phyloP scores from a whole-genome alignment of 352 stramenopile genomes.

The Globisporangium okanoganense region DNA sequence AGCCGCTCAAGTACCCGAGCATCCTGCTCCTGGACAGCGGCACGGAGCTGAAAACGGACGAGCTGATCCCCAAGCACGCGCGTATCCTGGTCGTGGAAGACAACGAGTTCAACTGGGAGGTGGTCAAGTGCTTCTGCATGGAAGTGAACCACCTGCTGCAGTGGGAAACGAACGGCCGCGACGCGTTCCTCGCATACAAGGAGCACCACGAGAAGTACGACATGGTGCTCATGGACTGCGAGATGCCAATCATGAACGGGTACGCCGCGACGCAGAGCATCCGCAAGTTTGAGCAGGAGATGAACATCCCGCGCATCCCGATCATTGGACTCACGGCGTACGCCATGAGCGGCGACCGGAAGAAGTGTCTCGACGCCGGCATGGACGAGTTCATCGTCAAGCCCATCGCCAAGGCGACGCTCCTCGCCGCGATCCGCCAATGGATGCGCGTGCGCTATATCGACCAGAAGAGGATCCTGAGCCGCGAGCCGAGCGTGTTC shows the following conservation, averaged over 20 bases:
- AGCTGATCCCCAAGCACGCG: conserved; percentile 54
- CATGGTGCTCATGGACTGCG: conserved; percentile 82
- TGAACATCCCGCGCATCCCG: conserved; percentile 65
- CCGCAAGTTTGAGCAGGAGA: conserved; percentile 60
- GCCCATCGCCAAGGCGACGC: conserved; percentile 64
- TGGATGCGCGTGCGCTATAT: conserved; percentile 80
- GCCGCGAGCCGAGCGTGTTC: conserved; percentile 30
- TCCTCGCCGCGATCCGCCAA: conserved; percentile 66
- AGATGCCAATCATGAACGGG: conserved; percentile 87
- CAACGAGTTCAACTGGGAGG: conserved; percentile 90
- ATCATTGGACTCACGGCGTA: conserved; percentile 85
- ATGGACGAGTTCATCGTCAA: conserved; percentile 90
- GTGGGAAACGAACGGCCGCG: conserved; percentile 75
- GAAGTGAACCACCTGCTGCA: conserved; percentile 79
- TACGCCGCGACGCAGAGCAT: conserved; percentile 75
- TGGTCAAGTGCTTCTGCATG: conserved; percentile 84
- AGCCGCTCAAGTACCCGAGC: conserved; percentile 37
- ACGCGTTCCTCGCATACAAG: conserved; percentile 68
- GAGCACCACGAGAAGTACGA: conserved; percentile 77
- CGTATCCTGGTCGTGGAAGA: conserved; percentile 84
- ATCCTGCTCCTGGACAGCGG: conserved; percentile 24
- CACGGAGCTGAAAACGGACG: conserved; percentile 14
- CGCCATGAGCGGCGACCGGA: conserved; percentile 78
- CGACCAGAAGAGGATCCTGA: conserved; percentile 43
- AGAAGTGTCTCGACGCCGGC: conserved; percentile 77